A percentile compares a stretch with the other conserved stretches of the same genome.
phyloP scores from a whole-genome alignment of 345 rosid genomes.

The Salix koriyanagi region DNA sequence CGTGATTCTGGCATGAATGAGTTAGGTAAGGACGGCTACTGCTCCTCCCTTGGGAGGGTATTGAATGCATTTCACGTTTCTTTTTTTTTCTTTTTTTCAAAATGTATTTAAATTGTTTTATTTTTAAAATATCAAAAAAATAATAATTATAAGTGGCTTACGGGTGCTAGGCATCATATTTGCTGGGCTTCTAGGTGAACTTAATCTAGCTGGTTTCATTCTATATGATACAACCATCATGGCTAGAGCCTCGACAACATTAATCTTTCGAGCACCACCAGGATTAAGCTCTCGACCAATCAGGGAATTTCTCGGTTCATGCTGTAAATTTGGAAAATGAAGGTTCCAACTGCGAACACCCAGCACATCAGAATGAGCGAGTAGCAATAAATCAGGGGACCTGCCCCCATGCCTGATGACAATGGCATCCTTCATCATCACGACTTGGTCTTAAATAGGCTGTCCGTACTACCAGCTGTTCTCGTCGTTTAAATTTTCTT shows the following conservation, averaged over 20 bases:
- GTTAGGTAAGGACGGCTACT: background rate
- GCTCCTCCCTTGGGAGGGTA: background rate
- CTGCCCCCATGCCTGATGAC: background rate
- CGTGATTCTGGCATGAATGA: background rate
- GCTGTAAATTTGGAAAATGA: no score
- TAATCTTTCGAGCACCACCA: no score
- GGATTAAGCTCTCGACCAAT: background rate
- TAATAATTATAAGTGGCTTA: no score
- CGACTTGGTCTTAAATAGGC: constrained; percentile 5
- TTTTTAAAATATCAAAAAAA: no score
- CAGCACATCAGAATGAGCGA: background rate
- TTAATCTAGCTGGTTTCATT: background rate
- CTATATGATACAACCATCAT: background rate
- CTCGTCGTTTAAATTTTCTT: background rate
- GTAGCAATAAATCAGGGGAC: background rate
- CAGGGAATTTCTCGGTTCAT: background rate
- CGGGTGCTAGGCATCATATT: background rate
- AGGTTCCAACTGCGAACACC: no score
- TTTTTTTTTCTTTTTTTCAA: no score
- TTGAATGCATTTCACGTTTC: background rate
- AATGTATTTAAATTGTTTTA: no score
- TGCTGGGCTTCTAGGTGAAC: background rate
- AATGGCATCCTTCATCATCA: background rate
- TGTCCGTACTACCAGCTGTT: background rate
- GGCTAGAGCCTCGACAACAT: background rate